phyloP scores from a whole-genome alignment of 2,329 filamentous ascomycete genomes.

The Aspergillus spinulosporus region DNA sequence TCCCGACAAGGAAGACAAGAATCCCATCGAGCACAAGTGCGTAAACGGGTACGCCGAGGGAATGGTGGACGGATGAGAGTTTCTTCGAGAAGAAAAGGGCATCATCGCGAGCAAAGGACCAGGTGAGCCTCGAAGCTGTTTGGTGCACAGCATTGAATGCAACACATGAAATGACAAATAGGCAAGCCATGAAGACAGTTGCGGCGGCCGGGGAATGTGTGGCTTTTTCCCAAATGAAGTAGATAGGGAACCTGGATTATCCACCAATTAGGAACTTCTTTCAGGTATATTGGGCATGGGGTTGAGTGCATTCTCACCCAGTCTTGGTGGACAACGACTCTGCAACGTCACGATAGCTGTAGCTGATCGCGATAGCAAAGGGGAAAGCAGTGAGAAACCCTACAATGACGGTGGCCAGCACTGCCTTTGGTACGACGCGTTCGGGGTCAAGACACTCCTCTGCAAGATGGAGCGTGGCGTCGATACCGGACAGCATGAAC shows the following conservation, averaged over 20 bases:
- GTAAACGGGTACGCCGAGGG: constrained; percentile 20
- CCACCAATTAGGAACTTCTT: too few species aligned
- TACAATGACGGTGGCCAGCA: constrained; percentile 22
- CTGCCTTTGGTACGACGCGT: constrained; percentile 25
- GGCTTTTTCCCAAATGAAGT: constrained; percentile 27
- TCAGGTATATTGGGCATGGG: too few species aligned
- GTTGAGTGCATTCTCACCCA: constrained; percentile 13
- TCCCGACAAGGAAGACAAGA: constrained; percentile 22
- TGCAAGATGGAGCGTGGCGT: constrained; percentile 26
- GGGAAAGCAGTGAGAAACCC: constrained; percentile 27
- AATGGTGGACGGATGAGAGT: constrained; percentile 14
- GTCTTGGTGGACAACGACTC: constrained; percentile 19
- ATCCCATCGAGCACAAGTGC: constrained; percentile 20
- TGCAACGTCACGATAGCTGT: constrained; percentile 20
- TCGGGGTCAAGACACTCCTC: constrained; percentile 28
- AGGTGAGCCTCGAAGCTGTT: constrained; percentile 34
- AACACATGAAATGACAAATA: constrained; percentile 21
- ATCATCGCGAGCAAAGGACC: constrained; percentile 37
- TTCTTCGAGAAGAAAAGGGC: constrained; percentile 32
- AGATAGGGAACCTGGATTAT: constrained; percentile 23
- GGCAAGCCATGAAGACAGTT: constrained; percentile 24
- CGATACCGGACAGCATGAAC: constrained; percentile 28
- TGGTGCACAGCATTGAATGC: constrained; percentile 28
- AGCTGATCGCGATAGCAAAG: constrained; percentile 24
- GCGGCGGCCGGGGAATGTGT: constrained; percentile 23